Base-by-base conservation (phyloP, 371 early-diverging fungal species). In the Cokeromyces recurvatus region DNA sequence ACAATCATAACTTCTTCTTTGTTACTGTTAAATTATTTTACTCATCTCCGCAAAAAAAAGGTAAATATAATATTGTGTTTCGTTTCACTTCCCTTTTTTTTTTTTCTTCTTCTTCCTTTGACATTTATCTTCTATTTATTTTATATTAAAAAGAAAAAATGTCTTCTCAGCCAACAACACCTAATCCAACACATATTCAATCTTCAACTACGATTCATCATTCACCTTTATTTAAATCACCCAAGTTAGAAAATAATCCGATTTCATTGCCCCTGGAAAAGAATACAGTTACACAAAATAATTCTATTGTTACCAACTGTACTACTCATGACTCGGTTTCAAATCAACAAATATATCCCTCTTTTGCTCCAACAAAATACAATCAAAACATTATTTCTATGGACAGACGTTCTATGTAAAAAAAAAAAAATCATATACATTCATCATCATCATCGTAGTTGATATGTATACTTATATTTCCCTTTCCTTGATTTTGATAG, bases 341-440 rank as follows among this genome's bases (percentile, higher is more conserved):
- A 5, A 34, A 9, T 4, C 9, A 49, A 3, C 57, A 62, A 29
- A 52, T 48, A 3, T 53, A 53, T 19, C 62, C 62, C 36, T 52
- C 53, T 29, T 62, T 62, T 40, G 53, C 49, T n/a, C 43, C 53
- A 24, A 62, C 62, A 24, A 51, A 57, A 20, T 57, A 56, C 32
- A 38, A 23, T n/a, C 57, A 53, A 34, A 62, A 62, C 17, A 48
- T 62, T 4, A 38, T 44, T 32, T 35, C 57, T 15, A 40, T 53
- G 32, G 57, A 62, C 39, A 56, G 62, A 53, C 53, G 49, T 27
- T 49, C 62, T 21, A 45, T 39, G 57, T 61, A 56, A 46, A 34
- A 9, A n/a, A 11, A 2, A 32, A 17, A 32, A 25, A 12, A n/a
- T n/a, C n/a, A 22, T 22, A 1, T 47, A 10, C 29, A 11, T n/a